Percentiles rank a stretch among this genome's conserved stretches.
Conservation (phyloP, 1,284 basidiomycete species). For the Exobasidium rhododendri region DNA sequence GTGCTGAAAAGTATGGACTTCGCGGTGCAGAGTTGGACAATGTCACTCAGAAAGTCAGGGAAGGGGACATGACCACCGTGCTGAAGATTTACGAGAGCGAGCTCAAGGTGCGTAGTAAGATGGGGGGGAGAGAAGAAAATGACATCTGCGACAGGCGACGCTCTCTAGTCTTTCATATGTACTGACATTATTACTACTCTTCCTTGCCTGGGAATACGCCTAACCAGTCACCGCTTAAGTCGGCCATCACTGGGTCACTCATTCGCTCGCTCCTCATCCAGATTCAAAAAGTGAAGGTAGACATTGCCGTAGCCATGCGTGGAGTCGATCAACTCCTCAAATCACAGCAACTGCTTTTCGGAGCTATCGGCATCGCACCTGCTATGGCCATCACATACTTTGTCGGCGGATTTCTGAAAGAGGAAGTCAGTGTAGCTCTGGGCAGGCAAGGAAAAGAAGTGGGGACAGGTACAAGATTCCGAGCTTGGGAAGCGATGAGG, state of each 20-base stretch:
- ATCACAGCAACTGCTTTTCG: slow-evolving; percentile 93
- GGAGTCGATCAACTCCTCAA: slow-evolving; percentile 88
- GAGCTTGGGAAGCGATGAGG: slow-evolving; percentile 57
- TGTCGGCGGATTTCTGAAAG: slow-evolving; percentile 57
- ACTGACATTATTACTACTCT: too few species aligned
- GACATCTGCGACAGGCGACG: too few species aligned
- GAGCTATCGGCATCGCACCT: slow-evolving; percentile 92
- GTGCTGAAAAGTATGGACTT: slow-evolving; percentile 72
- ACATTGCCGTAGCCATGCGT: slow-evolving; percentile 79
- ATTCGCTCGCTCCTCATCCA: slow-evolving; percentile 85
- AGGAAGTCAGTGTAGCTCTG: slow-evolving; percentile 61
- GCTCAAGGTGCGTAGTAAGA: slow-evolving; percentile 61
- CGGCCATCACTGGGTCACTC: slow-evolving; percentile 75
- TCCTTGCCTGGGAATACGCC: too few species aligned
- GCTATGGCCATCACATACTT: slow-evolving; percentile 76
- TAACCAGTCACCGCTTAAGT: slow-evolving; percentile 71
- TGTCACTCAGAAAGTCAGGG: slow-evolving; percentile 67
- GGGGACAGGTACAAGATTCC: slow-evolving; percentile 52
- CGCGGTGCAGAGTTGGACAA: slow-evolving; percentile 61
- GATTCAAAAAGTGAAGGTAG: slow-evolving; percentile 94
- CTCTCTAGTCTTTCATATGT: neutral
- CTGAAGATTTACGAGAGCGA: slow-evolving; percentile 87
- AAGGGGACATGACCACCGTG: slow-evolving; percentile 83
- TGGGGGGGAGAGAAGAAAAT: slow-evolving; percentile 31
- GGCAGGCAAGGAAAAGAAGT: slow-evolving; percentile 57